Base-by-base conservation (phyloP, 345 rosid genomes). In the Aquilaria malaccensis region DNA sequence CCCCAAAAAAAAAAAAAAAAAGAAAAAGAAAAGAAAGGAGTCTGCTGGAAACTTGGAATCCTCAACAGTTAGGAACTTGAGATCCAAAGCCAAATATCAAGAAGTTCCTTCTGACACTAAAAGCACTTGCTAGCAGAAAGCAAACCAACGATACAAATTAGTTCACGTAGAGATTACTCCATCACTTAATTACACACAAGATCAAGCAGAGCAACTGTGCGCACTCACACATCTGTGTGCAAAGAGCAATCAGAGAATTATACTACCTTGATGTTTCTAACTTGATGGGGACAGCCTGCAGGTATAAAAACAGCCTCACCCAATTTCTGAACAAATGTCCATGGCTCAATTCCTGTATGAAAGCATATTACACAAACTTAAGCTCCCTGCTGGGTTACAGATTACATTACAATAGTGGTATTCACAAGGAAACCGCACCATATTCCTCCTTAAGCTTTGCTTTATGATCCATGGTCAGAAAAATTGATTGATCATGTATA, bases 211-310 rank as follows among this genome's bases (percentile, higher is more conserved):
- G 22, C 22, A 22, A 22, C 22, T 1, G 22, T 22, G 22, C 22
- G 22, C 22, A 22, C 22, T 22, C 22, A 9, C 7, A 9, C 2
- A 47, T 50, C 3, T 6, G 58, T 30, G 30, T 56, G n/a, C 54
- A 54, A 6, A 49, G 15, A 33, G 22, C 9, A 64, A 33, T 14
- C 11, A n/a, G 32, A 3, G 45, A 15, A 22, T 33, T 12, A 11
- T 13, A 30, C 46, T 70, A 84, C 86, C 88, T 81, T 83, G 61
- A 81, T 68, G 61, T 86, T 86, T 61, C 86, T 79, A 52, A 85
- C 88, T 83, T 83, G 86, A 69, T 76, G 79, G 46, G 92, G 88
- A 67, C 88, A 85, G 30, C 88, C 91, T 30, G 88, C 88, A 72
- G 88, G 88, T 68, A 85, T 74, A 46, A 85, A 85, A 30, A 85